Evolutionary conservation across 75 land plant genomes (phyloP), one percentile per base, ranked within the genome.

Genomic region (Azolla pinnata): DNA sequence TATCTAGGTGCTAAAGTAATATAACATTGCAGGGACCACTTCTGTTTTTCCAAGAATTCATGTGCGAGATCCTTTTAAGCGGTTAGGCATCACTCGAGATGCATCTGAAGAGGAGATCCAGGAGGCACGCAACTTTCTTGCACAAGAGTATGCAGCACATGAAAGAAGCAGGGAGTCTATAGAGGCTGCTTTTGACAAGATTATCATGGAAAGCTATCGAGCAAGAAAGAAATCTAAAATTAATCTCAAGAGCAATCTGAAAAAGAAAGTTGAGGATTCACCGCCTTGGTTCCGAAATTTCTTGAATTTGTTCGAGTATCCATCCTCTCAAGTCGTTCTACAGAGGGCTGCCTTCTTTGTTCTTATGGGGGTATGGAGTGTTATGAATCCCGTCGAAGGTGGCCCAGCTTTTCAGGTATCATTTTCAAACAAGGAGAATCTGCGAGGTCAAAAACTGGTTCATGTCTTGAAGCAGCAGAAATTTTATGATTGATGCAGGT

Each of bases 371-470:
- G 81, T 63, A 53, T 91, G 83, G 95, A 88, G 97, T 74, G 62
- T 84, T 12, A 69, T 80, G 75, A 87, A 79, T 54, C 73, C 95
- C 35, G 78, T 78, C 61, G 97, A 88, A 54, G 83, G 81, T 33
- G 97, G 97, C 33, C 96, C 97, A 65, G 89, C 89, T 47, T 91
- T 91, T 53, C 97, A 90, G 84, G 97, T 90, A n/a, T n/a, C n/a
- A n/a, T n/a, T n/a, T n/a, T n/a, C n/a, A n/a, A n/a, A n/a, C n/a
- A n/a, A n/a, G n/a, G n/a, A n/a, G n/a, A n/a, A n/a, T n/a, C n/a
- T n/a, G n/a, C n/a, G n/a, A n/a, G n/a, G n/a, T n/a, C n/a, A n/a
- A n/a, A n/a, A n/a, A n/a, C n/a, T n/a, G n/a, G n/a, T n/a, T n/a
- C n/a, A n/a, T n/a, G n/a, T n/a, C n/a, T n/a, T n/a, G n/a, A n/a